phyloP scores from a whole-genome alignment of 2,329 filamentous ascomycete genomes.

The Microsporum canis region DNA sequence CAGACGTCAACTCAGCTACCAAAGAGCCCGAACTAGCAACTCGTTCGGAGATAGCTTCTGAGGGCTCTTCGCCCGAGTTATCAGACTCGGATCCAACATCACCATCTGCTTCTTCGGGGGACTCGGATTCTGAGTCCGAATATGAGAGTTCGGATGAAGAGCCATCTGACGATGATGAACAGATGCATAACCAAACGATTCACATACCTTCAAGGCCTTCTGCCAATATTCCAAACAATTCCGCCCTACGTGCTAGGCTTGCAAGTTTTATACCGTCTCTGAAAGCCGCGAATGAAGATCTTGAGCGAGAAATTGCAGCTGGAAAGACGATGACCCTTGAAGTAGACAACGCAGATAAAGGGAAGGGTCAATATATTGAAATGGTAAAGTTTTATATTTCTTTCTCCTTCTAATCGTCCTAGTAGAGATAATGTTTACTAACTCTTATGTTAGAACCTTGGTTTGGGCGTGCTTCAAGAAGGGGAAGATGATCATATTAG shows the following conservation, averaged over 20 bases:
- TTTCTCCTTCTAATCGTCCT: background rate
- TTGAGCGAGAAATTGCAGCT: conserved; percentile 29
- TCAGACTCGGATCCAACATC: conserved; percentile 11
- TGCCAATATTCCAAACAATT: conserved; percentile 22
- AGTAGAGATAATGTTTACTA: conserved; percentile 4
- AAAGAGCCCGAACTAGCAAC: background rate
- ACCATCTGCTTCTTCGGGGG: conserved; percentile 13
- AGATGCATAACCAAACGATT: background rate
- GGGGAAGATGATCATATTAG: conserved; percentile 14
- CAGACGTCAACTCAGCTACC: background rate
- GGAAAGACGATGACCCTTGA: conserved; percentile 16
- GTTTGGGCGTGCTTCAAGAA: conserved; percentile 36
- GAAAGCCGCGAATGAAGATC: conserved; percentile 33
- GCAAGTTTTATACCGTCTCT: conserved; percentile 34
- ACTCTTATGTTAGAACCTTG: conserved; percentile 27
- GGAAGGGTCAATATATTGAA: conserved; percentile 14
- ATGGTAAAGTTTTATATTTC: conserved; percentile 11
- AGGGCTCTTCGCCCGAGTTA: background rate
- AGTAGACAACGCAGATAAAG: conserved; percentile 6
- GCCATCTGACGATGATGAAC: background rate
- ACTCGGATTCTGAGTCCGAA: conserved; percentile 16
- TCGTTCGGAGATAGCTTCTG: background rate
- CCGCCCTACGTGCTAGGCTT: conserved; percentile 27
- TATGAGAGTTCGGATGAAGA: background rate
- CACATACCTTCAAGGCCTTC: conserved; percentile 21